Percentiles rank a stretch among this genome's conserved stretches.
Conservation (phyloP, 2,329 filamentous ascomycete genomes). For the Blastomyces percursus region DNA sequence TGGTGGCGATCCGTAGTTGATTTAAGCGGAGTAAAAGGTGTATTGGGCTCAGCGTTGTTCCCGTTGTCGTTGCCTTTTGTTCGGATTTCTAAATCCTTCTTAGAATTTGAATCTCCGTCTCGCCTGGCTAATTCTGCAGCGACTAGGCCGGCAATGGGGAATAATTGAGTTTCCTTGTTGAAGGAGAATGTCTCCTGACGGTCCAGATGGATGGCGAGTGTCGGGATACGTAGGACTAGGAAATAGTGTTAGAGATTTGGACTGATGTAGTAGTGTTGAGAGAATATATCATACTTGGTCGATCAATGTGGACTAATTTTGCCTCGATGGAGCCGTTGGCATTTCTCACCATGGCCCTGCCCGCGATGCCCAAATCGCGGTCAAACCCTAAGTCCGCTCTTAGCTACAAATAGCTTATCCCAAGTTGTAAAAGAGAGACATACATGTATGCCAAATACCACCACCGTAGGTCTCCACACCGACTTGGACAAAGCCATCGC, state of each 20-base stretch:
- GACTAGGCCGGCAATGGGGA: conserved; percentile 81
- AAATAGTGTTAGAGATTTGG: neutral
- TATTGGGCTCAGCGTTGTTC: conserved; percentile 9
- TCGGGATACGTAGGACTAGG: conserved; percentile 72
- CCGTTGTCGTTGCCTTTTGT: conserved; percentile 31
- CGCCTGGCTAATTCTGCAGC: conserved; percentile 78
- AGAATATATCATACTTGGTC: conserved; percentile 46
- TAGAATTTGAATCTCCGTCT: conserved; percentile 34
- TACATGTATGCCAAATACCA: conserved; percentile 88
- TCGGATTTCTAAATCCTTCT: conserved; percentile 21
- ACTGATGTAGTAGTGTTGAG: neutral
- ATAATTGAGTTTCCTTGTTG: conserved; percentile 94
- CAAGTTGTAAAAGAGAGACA: conserved; percentile 6
- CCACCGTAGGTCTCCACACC: conserved; percentile 96
- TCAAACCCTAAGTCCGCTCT: conserved; percentile 59
- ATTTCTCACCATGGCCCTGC: conserved; percentile 70
- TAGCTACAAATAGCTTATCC: neutral
- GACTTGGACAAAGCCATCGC: conserved; percentile 81
- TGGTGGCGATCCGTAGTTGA: conserved; percentile 75
- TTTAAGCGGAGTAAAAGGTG: conserved; percentile 61
- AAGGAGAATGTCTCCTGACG: conserved; percentile 76
- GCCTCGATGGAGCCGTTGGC: conserved; percentile 64
- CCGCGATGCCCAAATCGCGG: conserved; percentile 81
- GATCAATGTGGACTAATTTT: conserved; percentile 80
- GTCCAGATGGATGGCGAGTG: conserved; percentile 86